Evolutionary conservation across 768 basidiomycete genomes (phyloP).

Genomic region (Rhodotorula babjevae): DNA sequence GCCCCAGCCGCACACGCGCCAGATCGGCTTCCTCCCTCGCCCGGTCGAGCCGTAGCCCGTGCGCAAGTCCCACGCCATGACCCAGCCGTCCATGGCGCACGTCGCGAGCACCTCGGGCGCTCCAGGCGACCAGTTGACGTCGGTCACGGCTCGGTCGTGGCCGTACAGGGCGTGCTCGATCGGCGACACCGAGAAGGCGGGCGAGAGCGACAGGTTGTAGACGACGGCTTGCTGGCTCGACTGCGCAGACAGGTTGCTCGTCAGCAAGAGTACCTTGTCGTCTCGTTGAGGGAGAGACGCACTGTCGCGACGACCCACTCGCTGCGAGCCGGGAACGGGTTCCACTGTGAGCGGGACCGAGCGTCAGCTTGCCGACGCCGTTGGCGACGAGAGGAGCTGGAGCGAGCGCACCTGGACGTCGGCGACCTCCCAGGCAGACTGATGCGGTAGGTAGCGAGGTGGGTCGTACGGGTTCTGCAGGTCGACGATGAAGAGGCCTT

Average conservation of each 20-base stretch:
- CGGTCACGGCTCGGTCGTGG: constrained; percentile 92
- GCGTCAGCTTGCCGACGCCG: constrained; percentile 59
- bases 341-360: constrained; percentile 54
- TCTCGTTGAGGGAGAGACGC: neutral
- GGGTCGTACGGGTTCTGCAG: constrained; percentile 77
- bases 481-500: constrained; percentile 92
- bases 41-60: constrained; percentile 59
- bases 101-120: constrained; percentile 79
- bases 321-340: constrained; percentile 68
- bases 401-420: constrained; percentile 36
- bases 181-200: constrained; percentile 58
- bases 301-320: constrained; percentile 77
- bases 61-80: constrained; percentile 90
- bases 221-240: constrained; percentile 86
- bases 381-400: too few relatives aligned
- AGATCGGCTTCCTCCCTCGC: constrained; percentile 54
- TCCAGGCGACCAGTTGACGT: constrained; percentile 92
- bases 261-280: fast-evolving
- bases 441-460: constrained; percentile 91
- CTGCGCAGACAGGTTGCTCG: neutral
- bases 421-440: constrained; percentile 86
- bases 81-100: constrained; percentile 86
- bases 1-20: constrained; percentile 41
- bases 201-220: constrained; percentile 69
- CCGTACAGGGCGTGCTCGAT: constrained; percentile 80